A percentile compares a stretch with the other conserved stretches of the same genome.
phyloP scores from a whole-genome alignment of 768 basidiomycete species.

The Tephrocybe sp. region DNA sequence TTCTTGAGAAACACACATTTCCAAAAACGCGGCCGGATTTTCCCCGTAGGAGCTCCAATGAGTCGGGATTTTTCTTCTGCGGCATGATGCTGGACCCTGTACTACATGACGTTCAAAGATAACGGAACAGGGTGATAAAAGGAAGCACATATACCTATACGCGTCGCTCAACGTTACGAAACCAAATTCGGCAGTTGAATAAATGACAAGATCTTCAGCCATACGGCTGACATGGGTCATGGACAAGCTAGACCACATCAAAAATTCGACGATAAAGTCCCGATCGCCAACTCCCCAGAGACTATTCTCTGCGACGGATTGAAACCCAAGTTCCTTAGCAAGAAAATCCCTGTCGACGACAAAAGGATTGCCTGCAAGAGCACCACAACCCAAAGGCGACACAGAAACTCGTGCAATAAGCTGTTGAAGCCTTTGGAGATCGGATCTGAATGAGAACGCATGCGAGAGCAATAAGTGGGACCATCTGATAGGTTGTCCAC shows the following conservation, averaged over 20 bases:
- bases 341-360: constrained; percentile 92
- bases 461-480: constrained; percentile 95
- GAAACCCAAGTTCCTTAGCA: constrained; percentile 86
- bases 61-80: constrained; percentile 99
- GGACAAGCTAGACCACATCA: constrained; percentile 93
- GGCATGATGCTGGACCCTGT: constrained; percentile 99
- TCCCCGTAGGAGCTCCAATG: constrained; percentile 91
- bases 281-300: constrained; percentile 96
- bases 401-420: constrained; percentile 89
- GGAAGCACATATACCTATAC: constrained; percentile 66
- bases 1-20: constrained; percentile 50
- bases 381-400: constrained; percentile 91
- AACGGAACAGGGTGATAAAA: not conserved
- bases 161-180: constrained; percentile 97
- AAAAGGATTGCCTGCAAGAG: constrained; percentile 97
- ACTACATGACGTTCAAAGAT: constrained; percentile 37
- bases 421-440: constrained; percentile 82
- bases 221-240: constrained; percentile 94
- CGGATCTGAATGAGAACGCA: constrained; percentile 89
- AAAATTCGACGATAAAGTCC: constrained; percentile 95
- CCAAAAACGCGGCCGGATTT: constrained; percentile 96
- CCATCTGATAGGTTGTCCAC: constrained; percentile 98
- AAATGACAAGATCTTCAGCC: constrained; percentile 95
- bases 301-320: constrained; percentile 90
- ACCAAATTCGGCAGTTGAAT: constrained; percentile 96